Evolutionary conservation across 495 filamentous ascomycete genomes (phyloP), one percentile per base, ranked within the genome.

Genomic region (Aspergillus haitiensis): DNA sequence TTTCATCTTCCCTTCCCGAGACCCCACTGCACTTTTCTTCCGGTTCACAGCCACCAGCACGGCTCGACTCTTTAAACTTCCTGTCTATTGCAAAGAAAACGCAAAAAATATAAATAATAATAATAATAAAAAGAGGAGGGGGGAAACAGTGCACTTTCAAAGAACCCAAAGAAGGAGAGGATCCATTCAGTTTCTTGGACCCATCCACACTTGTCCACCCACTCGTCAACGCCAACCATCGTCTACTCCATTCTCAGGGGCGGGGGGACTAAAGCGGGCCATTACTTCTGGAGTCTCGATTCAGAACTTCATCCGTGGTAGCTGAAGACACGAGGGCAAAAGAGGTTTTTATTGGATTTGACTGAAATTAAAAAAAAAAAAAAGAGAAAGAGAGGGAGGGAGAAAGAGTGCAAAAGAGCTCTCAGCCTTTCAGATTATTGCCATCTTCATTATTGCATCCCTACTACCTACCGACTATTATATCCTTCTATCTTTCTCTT

Each of bases 401-500:
- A 36, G 37, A 5, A 33, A 37, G 15, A 34, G 34, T 13, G 37
- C 13, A 55, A 56, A 52, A 57, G 50, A 57, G 47, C 35, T 52
- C 45, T 52, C 45, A 35, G 31, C 21, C n/a, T 50, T 33, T 51
- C 50, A 54, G 52, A 58, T 47, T 58, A 36, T 59, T 50, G 16
- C 33, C 10, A 36, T 40, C 47, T 10, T 32, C 31, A 16, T 34
- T 51, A 37, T 36, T 42, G 21, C 21, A 31, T 52, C 31, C 6
- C 33, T 59, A 37, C 36, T 27, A 27, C 21, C 21, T 27, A 27
- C 21, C 35, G n/a, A 16, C 51, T 46, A 50, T 52, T 13, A 57
- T 60, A 51, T 52, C 54, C 45, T 60, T 66, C 52, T 42, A 55
- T 64, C 55, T 32, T 47, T 51, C 53, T 62, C 61, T 56, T 56